Conservation (phyloP, 176 grass and related monocot species). For the Triticum urartu region DNA sequence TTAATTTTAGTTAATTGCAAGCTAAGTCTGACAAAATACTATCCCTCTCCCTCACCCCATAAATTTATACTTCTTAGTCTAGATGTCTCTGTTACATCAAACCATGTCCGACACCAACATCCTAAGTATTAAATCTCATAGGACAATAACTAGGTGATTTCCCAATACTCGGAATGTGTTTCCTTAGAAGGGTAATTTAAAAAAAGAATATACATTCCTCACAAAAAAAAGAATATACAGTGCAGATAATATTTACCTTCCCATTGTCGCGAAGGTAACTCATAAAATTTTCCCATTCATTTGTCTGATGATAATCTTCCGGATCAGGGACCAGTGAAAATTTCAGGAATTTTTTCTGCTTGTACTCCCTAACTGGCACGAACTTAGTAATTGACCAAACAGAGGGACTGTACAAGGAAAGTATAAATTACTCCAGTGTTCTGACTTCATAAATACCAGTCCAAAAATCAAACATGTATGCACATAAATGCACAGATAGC, state of each 20-base stretch:
- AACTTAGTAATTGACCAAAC: conserved; percentile 55
- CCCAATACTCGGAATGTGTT: no score
- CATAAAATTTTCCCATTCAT: conserved; percentile 57
- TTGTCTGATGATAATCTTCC: conserved; percentile 38
- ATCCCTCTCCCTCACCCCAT: neutral
- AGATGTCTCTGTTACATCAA: no score
- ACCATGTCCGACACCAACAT: no score
- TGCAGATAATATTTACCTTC: conserved; percentile 39
- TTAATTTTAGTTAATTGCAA: neutral
- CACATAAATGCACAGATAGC: no score
- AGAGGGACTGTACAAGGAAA: conserved; percentile 31
- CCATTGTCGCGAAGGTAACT: conserved; percentile 25
- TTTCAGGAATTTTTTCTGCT: conserved; percentile 27
- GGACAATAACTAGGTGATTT: no score
- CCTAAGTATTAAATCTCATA: neutral
- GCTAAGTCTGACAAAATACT: neutral
- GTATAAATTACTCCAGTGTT: neutral
- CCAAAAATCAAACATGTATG: neutral
- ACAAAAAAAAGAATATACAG: neutral
- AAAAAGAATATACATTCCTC: neutral
- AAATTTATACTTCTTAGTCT: no score
- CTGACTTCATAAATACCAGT: neutral
- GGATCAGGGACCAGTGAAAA: conserved; percentile 56
- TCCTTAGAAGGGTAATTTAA: neutral
- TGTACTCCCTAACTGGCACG: conserved; percentile 18